Base-by-base conservation (phyloP, 2,329 filamentous ascomycete genomes). In the Hysterium pulicare region DNA sequence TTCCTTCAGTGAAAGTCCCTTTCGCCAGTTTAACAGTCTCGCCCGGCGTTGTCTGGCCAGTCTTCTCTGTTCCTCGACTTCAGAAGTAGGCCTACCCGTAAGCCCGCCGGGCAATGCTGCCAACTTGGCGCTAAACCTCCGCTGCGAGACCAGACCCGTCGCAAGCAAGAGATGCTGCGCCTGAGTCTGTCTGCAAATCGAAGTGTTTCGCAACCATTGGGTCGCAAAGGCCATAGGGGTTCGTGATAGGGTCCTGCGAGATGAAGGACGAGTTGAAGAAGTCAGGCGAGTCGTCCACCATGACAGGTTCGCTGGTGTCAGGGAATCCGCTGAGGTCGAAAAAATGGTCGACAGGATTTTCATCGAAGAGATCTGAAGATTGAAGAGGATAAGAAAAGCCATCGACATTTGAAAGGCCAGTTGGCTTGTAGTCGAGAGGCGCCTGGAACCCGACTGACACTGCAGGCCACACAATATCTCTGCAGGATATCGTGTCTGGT, bases 401-500 rank as follows among this genome's bases (percentile, higher is more conserved):
- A 58, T 55, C 40, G 56, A 64, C 55, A 61, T 51, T 51, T 55
- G 52, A 47, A 51, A 54, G 13, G 46, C 45, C 32, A 44, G 24
- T 33, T 16, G 44, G 32, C 38, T 53, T 40, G 57, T 54, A 47
- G 53, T 55, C 42, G 53, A 50, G 50, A 41, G 39, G 51, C 54
- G 46, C 50, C 46, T 48, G 53, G 62, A 62, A 54, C 74, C 81
- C 86, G 87, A 91, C 84, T 82, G 93, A 97, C 93, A 98, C 93
- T 86, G 93, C 93, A 95, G 93, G 93, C 95, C 93, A 72, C 86
- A 97, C 93, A 97, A 96, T 91, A 96, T 85, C 90, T 81, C 93
- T 79, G 93, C 93, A 97, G 93, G 90, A 95, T 94, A 90, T 96
- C 96, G 93, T 96, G 90, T 93, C 93, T 82, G 75, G 80, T 94